These are phyloP conservation scores for Cubamyces lactineus DNA, from an alignment of 768 basidiomycete genomes.

Conservation along the genomic window DNA sequence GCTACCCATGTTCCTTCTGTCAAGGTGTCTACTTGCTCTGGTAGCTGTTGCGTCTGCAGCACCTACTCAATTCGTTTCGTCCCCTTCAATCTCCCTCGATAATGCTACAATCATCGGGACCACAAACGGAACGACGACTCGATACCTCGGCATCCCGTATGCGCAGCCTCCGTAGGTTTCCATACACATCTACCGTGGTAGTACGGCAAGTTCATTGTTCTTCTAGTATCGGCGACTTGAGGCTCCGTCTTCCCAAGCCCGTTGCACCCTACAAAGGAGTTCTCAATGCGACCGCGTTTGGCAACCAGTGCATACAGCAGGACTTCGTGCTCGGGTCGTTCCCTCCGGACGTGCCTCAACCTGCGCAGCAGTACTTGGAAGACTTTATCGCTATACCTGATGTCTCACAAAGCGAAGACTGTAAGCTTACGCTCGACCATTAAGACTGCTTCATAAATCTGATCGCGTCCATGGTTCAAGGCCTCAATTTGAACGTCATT, in stretches of 20 bases:
- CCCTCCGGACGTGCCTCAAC: background rate
- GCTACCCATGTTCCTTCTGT: no score
- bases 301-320: conserved; percentile 23
- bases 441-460: background rate
- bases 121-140: conserved; percentile 12
- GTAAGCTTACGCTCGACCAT: background rate
- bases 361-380: background rate
- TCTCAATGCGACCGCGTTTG: conserved; percentile 21
- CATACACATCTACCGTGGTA: background rate
- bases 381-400: background rate
- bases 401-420: conserved; percentile 20
- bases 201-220: background rate
- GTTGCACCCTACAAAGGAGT: background rate
- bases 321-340: background rate
- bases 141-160: conserved; percentile 36
- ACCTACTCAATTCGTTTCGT: background rate
- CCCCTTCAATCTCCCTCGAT: conserved; percentile 24
- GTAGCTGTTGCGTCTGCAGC: background rate
- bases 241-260: conserved; percentile 15
- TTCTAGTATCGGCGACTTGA: conserved; percentile 8
- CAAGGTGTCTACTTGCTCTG: background rate
- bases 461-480: background rate
- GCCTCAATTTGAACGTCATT: conserved; percentile 29
- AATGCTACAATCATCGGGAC: conserved; percentile 30
- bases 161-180: conserved; percentile 34